These are phyloP conservation scores for Sporothrix variecibatus DNA, from an alignment of 2,329 filamentous ascomycete species.

Conservation along the genomic window DNA sequence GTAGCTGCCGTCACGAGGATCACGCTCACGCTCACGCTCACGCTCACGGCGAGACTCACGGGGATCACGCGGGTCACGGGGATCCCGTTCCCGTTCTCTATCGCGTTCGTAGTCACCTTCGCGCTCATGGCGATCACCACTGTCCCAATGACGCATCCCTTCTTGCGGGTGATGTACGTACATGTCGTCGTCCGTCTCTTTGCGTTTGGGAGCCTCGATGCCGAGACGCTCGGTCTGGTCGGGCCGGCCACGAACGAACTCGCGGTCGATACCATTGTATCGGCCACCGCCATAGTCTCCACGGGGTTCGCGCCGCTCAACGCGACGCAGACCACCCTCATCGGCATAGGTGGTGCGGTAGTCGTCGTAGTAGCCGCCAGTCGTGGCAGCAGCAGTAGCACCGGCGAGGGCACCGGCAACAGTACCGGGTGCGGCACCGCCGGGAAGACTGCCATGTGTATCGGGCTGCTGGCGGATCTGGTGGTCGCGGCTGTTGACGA, in stretches of 20 bases:
- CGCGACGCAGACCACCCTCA: conserved; percentile 18
- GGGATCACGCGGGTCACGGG: not conserved
- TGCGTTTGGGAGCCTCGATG: conserved; percentile 23
- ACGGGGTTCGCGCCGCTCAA: conserved; percentile 13
- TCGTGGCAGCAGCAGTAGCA: not conserved
- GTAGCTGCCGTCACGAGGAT: conserved; percentile 31
- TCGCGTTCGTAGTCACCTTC: conserved; percentile 6
- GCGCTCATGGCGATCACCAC: conserved; percentile 16
- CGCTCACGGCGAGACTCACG: conserved; percentile 24
- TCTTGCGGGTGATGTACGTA: conserved; percentile 28
- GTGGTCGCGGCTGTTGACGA: conserved; percentile 30
- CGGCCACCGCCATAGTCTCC: not conserved
- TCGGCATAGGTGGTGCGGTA: conserved; percentile 21
- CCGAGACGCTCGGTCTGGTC: conserved; percentile 22
- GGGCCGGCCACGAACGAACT: conserved; percentile 15
- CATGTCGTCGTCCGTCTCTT: conserved; percentile 28
- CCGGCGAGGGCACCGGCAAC: not conserved
- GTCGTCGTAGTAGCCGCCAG: conserved; percentile 25
- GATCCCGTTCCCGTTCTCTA: conserved; percentile 18
- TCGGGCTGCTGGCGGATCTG: conserved; percentile 23
- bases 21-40: conserved; percentile 28
- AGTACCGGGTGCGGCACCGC: not conserved
- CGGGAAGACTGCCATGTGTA: not conserved
- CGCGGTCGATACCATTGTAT: conserved; percentile 6
- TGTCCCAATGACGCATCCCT: conserved; percentile 26